These are phyloP conservation scores for Volvox africanus DNA, from an alignment of 139 green algal genomes.

Conservation along the genomic window DNA sequence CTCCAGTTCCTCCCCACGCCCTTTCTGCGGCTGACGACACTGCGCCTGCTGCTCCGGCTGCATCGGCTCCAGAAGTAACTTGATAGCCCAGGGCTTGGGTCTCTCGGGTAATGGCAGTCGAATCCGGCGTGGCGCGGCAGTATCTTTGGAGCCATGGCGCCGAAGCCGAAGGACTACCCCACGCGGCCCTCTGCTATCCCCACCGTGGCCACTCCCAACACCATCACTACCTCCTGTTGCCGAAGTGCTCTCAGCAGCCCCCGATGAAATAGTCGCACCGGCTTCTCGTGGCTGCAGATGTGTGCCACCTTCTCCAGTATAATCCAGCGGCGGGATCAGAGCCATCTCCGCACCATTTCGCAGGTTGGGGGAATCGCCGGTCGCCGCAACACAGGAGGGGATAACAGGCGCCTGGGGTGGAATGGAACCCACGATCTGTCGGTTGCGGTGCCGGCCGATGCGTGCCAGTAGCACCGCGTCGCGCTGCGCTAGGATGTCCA, in stretches of 20 bases:
- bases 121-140: not conserved
- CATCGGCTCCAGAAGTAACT: not conserved
- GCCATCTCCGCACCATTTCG: too few species aligned
- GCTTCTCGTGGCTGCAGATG: too few species aligned
- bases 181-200: too few species aligned
- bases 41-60: not conserved
- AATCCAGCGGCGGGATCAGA: too few species aligned
- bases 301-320: too few species aligned
- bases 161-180: constrained; percentile 1
- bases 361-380: too few species aligned
- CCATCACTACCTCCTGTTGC: too few species aligned
- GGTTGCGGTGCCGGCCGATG: constrained; percentile 9
- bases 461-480: not conserved
- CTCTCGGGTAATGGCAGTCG: constrained; percentile 9
- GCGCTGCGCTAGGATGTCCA: not conserved
- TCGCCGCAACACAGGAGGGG: too few species aligned
- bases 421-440: not conserved
- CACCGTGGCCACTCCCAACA: not conserved
- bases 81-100: constrained; percentile 16
- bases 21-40: not conserved
- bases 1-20: not conserved
- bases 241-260: not conserved
- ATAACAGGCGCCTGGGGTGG: too few species aligned
- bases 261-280: too few species aligned
- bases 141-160: not conserved